phyloP scores from a whole-genome alignment of 1,139 yeast genomes.

The Casaregolazyma lundiana region DNA sequence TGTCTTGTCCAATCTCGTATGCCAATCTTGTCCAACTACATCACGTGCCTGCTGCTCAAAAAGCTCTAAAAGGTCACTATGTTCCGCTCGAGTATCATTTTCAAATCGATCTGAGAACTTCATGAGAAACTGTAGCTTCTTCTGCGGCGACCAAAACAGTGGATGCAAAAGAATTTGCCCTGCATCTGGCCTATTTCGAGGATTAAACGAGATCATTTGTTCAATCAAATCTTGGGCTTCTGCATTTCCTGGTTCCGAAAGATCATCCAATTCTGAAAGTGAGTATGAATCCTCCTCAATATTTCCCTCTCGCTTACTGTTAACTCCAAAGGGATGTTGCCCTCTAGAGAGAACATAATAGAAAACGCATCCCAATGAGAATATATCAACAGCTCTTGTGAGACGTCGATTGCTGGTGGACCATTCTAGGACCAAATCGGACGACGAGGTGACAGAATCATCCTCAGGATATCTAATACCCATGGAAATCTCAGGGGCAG shows the following conservation, averaged over 20 bases:
- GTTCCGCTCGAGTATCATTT: constrained; percentile 81
- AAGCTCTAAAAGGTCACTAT: constrained; percentile 55
- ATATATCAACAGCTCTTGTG: constrained; percentile 89
- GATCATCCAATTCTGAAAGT: constrained; percentile 43
- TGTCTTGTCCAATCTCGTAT: constrained; percentile 57
- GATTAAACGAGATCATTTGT: constrained; percentile 67
- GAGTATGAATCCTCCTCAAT: constrained; percentile 70
- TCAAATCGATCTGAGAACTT: constrained; percentile 91
- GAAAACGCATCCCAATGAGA: constrained; percentile 91
- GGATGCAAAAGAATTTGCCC: constrained; percentile 72
- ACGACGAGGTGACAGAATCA: constrained; percentile 16
- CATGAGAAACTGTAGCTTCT: constrained; percentile 73
- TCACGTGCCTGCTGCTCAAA: constrained; percentile 54
- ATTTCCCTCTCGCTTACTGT: constrained; percentile 81
- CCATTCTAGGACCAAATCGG: constrained; percentile 37
- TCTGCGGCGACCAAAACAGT: constrained; percentile 73
- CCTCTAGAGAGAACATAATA: constrained; percentile 83
- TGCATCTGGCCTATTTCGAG: constrained; percentile 71
- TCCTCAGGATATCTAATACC: constrained; percentile 16
- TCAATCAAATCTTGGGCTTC: constrained; percentile 72
- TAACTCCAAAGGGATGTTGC: constrained; percentile 90
- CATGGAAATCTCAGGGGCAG: constrained; percentile 77
- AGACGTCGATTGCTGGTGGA: constrained; percentile 51
- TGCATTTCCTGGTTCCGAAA: constrained; percentile 41
- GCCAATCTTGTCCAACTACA: constrained; percentile 75